Evolutionary conservation across 1,139 yeast genomes (phyloP).

Genomic region (Diutina ranongensis): DNA sequence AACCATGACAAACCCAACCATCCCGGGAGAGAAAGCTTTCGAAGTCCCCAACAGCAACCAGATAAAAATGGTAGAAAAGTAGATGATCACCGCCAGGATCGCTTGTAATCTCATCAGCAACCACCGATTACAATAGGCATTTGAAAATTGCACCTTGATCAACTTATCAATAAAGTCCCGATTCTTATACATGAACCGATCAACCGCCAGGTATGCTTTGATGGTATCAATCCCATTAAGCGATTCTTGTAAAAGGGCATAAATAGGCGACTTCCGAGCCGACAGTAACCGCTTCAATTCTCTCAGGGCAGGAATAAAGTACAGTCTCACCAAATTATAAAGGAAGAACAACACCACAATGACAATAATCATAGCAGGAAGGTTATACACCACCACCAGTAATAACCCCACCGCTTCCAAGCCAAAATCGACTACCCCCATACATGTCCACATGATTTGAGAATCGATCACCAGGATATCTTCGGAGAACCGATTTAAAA

Average conservation of each 20-base stretch:
- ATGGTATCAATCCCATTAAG: constrained; percentile 27
- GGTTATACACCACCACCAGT: constrained; percentile 19
- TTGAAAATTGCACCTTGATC: constrained; percentile 15
- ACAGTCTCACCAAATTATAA: constrained; percentile 20
- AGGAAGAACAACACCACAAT: constrained; percentile 15
- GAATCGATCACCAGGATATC: constrained; percentile 25
- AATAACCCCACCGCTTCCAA: constrained; percentile 17
- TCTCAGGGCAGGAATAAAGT: constrained; percentile 26
- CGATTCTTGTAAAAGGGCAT: constrained; percentile 28
- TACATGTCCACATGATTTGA: constrained; percentile 22
- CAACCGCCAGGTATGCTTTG: constrained; percentile 20
- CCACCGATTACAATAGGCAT: constrained; percentile 24
- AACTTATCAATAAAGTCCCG: constrained; percentile 15
- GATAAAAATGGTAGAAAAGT: constrained; percentile 18
- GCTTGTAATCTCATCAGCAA: constrained; percentile 26
- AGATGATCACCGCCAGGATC: constrained; percentile 23
- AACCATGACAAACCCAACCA: constrained; percentile 28
- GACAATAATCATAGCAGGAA: constrained; percentile 24
- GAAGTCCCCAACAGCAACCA: constrained; percentile 12
- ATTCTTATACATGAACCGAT: constrained; percentile 17
- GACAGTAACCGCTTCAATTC: constrained; percentile 25
- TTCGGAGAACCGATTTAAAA: constrained; percentile 29
- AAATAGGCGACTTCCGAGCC: constrained; percentile 22
- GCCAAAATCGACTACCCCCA: constrained; percentile 15
- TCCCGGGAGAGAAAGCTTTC: constrained; percentile 17